Evolutionary conservation across 2,329 filamentous ascomycete genomes (phyloP), one percentile per base, ranked within the genome.

Genomic region (Colletotrichum falcatum): DNA sequence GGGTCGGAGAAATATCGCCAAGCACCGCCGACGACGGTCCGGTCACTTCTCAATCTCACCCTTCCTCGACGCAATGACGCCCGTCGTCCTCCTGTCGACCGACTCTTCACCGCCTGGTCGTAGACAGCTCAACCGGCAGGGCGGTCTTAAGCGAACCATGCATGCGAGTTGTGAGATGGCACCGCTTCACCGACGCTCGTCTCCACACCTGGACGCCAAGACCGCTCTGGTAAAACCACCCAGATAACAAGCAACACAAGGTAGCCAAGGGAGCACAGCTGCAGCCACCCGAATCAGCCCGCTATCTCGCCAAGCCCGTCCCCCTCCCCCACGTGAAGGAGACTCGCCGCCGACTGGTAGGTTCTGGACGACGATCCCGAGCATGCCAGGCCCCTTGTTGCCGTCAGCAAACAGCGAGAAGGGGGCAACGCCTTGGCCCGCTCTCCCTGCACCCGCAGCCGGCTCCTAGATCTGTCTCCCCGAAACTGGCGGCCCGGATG

Each of bases 111-210:
- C 67, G 67, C 67, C 33, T 23, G 23, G 58, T n/a, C 26, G 53
- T 8, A 20, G 8, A 26, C 44, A 56, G 23, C 51, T 61, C 58
- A 61, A 55, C 66, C 61, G 49, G 35, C 23, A 49, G 54, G 55
- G 20, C 20, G 5, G 20, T 35, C 30, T 16, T 35, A 35, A 66
- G 42, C 51, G 44, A 70, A 37, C 42, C 28, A 58, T 70, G 67
- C 58, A 67, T 39, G 42, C 67, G 67, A 70, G 33, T 66, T 70
- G 39, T 70, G 66, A 70, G 67, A 66, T 61, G 56, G 63, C 30
- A 54, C 18, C 64, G n/a, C 42, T 42, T 58, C 55, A 66, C 42
- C 33, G 64, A 70, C 64, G 56, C 44, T 70, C 67, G 67, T 70
- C 64, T 67, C 64, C 51, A 37, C 66, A 46, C 51, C 51, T 33